Evolutionary conservation across 1,284 basidiomycete genomes (phyloP).

Genomic region (Kwoniella shivajii): DNA sequence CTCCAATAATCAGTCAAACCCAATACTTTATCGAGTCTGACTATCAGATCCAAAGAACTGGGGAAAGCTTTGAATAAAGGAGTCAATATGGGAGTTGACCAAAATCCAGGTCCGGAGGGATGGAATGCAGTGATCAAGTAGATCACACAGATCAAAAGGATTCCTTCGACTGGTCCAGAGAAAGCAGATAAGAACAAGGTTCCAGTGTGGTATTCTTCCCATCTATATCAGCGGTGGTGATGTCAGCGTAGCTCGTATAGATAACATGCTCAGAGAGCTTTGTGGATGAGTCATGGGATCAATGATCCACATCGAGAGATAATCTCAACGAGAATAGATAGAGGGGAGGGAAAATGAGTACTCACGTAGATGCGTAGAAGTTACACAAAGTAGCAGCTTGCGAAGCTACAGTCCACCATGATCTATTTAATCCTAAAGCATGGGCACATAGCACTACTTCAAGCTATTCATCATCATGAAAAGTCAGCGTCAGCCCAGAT

Average conservation of each 20-base stretch:
- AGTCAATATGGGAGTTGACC: slow-evolving; percentile 57
- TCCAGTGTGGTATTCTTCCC: slow-evolving; percentile 97
- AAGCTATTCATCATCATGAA: too few relatives aligned
- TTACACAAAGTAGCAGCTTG: slow-evolving; percentile 85
- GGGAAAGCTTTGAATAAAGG: slow-evolving; percentile 35
- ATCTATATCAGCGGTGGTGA: slow-evolving; percentile 57
- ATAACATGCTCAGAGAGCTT: too few relatives aligned
- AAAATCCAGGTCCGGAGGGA: slow-evolving; percentile 71
- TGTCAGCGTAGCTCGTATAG: not conserved
- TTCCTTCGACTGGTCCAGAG: slow-evolving; percentile 95
- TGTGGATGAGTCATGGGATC: not conserved
- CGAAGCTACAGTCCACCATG: slow-evolving; percentile 93
- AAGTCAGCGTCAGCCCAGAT: too few relatives aligned
- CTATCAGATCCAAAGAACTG: slow-evolving; percentile 21
- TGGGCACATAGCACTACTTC: slow-evolving; percentile 80
- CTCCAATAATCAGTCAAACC: slow-evolving; percentile 33
- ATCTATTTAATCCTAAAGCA: slow-evolving; percentile 85
- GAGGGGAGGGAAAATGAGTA: not conserved
- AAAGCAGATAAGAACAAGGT: slow-evolving; percentile 88
- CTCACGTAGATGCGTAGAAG: slow-evolving; percentile 72
- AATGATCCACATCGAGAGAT: too few relatives aligned
- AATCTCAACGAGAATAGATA: not conserved
- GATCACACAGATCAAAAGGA: slow-evolving; percentile 79
- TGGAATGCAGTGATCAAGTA: slow-evolving; percentile 70
- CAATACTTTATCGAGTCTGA: slow-evolving; percentile 33